Evolutionary conservation across 192 early-diverging fungal species (phyloP), one percentile per base, ranked within the genome.

Genomic region (Podila clonocystis): DNA sequence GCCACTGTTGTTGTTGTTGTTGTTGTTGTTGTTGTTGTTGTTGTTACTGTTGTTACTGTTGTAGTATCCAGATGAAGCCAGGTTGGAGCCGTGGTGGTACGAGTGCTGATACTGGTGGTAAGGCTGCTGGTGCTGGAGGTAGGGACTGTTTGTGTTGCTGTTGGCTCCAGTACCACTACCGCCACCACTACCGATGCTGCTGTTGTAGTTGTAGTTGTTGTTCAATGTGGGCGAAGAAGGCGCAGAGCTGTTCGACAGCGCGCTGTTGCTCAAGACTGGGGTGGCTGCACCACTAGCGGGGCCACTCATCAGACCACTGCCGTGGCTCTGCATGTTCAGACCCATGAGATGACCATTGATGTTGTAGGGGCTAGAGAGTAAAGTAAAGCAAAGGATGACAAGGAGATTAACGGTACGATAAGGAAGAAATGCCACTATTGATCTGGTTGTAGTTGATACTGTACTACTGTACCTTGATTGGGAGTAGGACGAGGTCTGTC

Each of bases 201-300:
- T 17, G 41, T 45, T 45, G 41, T 80, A 64, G 50, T 72, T 72
- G 7, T 72, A 66, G 17, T 60, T n/a, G 45, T 50, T 63, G 59
- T 69, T 80, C 38, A 73, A 62, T 9, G 65, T 80, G 13, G 77
- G 77, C 33, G 77, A 80, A 4, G 77, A 68, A 36, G 77, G 77
- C 5, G 70, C 71, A 45, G 41, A 45, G 41, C 41, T 45, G 30
- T 64, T 79, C 15, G 76, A 70, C 29, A 79, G 60, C 17, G 49
- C 70, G 17, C 38, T 72, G 48, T 68, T 17, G 30, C 48, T 61
- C 33, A 69, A 38, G 19, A 70, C 63, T 3, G 74, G 74, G 1
- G 74, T 76, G 28, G 62, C 63, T 4, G 74, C 55, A 22, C 52
- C 67, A 33, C 74, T 75, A 29, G 41, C 49, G 26, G 63, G 28